phyloP scores from a whole-genome alignment of 257 asterid species.

The Solanum lignicaule region DNA sequence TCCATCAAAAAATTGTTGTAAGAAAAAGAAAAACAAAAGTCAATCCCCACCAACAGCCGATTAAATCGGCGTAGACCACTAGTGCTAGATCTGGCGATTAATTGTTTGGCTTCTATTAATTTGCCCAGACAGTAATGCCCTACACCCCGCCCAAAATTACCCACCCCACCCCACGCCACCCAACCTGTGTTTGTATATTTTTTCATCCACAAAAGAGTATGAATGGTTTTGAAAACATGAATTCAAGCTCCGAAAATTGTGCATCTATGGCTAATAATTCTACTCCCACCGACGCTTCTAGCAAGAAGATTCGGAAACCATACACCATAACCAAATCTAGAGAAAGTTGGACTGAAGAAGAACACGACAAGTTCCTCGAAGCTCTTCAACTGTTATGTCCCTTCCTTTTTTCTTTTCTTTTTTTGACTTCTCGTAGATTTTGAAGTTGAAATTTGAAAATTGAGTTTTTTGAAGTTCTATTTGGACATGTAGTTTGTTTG shows the following conservation, averaged over 20 bases:
- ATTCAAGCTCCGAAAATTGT: conserved; percentile 30
- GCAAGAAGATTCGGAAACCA: conserved; percentile 70
- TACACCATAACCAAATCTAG: conserved; percentile 87
- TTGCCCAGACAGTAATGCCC: neutral
- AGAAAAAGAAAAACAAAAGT: neutral
- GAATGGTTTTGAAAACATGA: conserved; percentile 17
- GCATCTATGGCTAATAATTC: conserved; percentile 11
- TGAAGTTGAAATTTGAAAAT: neutral
- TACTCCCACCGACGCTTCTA: conserved; percentile 25
- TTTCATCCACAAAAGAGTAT: neutral
- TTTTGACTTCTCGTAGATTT: neutral
- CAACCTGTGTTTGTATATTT: neutral
- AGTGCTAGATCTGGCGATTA: conserved; percentile 4
- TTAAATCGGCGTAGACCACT: neutral
- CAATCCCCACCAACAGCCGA: neutral
- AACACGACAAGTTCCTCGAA: conserved; percentile 86
- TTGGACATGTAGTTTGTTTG: neutral
- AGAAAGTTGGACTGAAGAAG: conserved; percentile 91
- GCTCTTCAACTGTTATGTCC: conserved; percentile 72
- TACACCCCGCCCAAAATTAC: neutral
- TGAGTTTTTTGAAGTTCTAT: no score
- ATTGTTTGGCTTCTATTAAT: conserved; percentile 15
- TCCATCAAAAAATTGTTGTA: no score
- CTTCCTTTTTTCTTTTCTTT: neutral
- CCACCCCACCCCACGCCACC: neutral